These are phyloP conservation scores for Biscutella laevigata DNA, from an alignment of 441 rosid genomes.

Conservation along the genomic window DNA sequence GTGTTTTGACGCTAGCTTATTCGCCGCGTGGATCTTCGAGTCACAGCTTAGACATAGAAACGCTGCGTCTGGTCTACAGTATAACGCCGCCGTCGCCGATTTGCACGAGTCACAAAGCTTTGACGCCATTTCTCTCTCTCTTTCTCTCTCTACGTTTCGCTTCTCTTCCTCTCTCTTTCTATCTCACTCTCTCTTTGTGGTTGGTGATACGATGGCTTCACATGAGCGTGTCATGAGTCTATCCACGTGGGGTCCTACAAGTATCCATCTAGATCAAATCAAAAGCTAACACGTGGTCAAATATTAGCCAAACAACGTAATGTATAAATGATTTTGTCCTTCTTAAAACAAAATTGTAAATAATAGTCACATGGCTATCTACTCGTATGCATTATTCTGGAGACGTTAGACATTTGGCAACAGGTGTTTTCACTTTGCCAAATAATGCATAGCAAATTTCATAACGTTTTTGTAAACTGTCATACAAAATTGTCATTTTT, in stretches of 20 bases:
- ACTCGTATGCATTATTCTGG: constrained; percentile 16
- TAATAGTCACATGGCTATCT: too few species aligned
- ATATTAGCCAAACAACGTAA: constrained; percentile 45
- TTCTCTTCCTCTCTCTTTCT: too few species aligned
- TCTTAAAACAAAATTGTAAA: too few species aligned
- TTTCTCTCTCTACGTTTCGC: background rate
- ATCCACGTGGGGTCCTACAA: constrained; percentile 44
- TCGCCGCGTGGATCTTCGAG: constrained; percentile 69
- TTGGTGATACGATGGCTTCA: constrained; percentile 19
- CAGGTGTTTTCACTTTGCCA: constrained; percentile 17
- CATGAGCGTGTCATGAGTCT: constrained; percentile 28
- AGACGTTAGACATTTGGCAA: constrained; percentile 22
- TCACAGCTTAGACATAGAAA: constrained; percentile 82
- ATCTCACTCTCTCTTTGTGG: constrained; percentile 17
- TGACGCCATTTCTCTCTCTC: constrained; percentile 50
- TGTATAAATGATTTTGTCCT: background rate
- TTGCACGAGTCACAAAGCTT: constrained; percentile 86
- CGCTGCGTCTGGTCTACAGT: constrained; percentile 83
- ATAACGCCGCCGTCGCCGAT: constrained; percentile 66
- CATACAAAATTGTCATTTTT: too few species aligned
- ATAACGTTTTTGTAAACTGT: background rate
- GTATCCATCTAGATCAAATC: constrained; percentile 39
- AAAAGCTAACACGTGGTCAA: constrained; percentile 24
- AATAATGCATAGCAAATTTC: constrained; percentile 9
- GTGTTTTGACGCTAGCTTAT: constrained; percentile 93